Percentiles rank a stretch among this genome's conserved stretches.
Evolutionary conservation across 176 grass and related monocot species (phyloP).

Genomic region (Bothriochloa decipiens): DNA sequence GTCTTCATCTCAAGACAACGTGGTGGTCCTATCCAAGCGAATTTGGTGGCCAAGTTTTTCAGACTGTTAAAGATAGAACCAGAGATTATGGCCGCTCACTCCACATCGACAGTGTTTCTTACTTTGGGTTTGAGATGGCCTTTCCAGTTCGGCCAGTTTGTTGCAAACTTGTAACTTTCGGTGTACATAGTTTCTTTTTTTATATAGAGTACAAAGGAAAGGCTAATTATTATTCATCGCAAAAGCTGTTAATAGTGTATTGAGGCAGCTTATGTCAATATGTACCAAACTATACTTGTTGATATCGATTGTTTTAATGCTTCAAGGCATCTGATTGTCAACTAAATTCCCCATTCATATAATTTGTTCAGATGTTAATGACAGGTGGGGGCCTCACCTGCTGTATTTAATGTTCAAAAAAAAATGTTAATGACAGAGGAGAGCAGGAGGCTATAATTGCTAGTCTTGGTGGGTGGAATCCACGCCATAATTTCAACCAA

Average conservation of each 20-base stretch:
- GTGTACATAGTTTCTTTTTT: constrained; percentile 16
- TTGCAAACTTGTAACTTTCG: constrained; percentile 11
- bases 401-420: too few species aligned
- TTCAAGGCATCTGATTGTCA: neutral
- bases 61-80: constrained; percentile 2
- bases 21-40: neutral
- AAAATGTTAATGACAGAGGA: neutral
- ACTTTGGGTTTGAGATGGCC: neutral
- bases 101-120: neutral
- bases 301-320: neutral
- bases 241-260: constrained; percentile 23
- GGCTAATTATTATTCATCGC: neutral
- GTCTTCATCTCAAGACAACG: neutral
- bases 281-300: neutral
- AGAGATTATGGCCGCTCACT: constrained; percentile 20
- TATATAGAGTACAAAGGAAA: constrained; percentile 38
- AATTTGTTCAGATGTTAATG: neutral
- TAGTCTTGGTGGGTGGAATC: neutral
- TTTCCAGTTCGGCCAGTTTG: neutral
- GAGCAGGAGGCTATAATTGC: neutral
- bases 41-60: neutral
- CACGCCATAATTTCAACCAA: neutral
- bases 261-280: neutral
- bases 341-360: neutral
- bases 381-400: too few species aligned